Percentiles rank a stretch among this genome's conserved stretches.
Conservation (phyloP, 352 stramenopile species). For the Halophytophthora polymorphica region DNA sequence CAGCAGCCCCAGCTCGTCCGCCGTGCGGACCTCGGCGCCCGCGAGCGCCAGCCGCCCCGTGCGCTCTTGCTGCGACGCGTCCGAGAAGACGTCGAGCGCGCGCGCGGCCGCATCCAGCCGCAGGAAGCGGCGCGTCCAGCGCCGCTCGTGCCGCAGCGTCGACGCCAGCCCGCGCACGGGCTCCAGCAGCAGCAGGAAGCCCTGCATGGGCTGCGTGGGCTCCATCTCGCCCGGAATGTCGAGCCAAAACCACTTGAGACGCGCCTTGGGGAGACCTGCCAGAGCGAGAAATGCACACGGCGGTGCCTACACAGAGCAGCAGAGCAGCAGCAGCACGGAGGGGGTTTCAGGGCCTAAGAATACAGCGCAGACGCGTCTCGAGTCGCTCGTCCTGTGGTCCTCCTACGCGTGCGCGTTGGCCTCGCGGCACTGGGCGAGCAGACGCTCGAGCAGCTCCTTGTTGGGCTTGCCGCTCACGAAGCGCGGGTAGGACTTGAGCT, state of each 20-base stretch:
- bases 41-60: conserved; percentile 40
- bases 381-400: background rate
- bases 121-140: conserved; percentile 51
- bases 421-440: conserved; percentile 35
- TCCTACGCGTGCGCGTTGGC: conserved; percentile 23
- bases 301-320: too few species aligned
- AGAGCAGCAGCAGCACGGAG: too few species aligned
- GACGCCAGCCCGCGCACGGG: conserved; percentile 1
- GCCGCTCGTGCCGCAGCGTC: conserved; percentile 31
- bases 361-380: background rate
- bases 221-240: too few species aligned
- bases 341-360: too few species aligned
- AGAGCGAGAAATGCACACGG: too few species aligned
- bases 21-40: conserved; percentile 39
- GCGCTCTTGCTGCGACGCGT: conserved; percentile 38
- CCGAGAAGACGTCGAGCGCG: conserved; percentile 57
- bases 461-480: conserved; percentile 35
- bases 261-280: too few species aligned
- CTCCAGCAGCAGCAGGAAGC: conserved; percentile 60
- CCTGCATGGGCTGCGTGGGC: conserved; percentile 37
- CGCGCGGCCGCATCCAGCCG: conserved; percentile 44
- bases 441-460: conserved; percentile 44
- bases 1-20: conserved; percentile 55
- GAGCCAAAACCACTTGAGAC: too few species aligned
- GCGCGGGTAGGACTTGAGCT: conserved; percentile 20